phyloP scores from a whole-genome alignment of 169 alveolate genomes.

The Amoebophrya sp. region DNA sequence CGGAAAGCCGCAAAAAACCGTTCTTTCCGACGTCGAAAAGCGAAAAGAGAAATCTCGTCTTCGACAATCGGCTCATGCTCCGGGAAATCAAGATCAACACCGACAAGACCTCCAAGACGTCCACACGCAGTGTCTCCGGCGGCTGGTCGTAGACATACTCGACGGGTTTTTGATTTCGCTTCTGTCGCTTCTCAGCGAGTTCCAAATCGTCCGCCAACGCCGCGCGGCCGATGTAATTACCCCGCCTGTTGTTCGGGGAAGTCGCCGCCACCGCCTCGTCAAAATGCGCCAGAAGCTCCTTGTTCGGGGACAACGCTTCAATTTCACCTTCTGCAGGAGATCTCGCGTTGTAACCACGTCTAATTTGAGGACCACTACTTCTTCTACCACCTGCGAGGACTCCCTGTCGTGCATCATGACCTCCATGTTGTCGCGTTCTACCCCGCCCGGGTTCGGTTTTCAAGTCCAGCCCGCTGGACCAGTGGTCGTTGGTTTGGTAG shows the following conservation, averaged over 20 bases:
- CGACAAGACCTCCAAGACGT: not conserved
- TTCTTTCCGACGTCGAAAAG: not conserved
- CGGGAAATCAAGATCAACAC: not conserved
- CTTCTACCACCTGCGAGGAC: too few relatives aligned
- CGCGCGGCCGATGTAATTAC: not conserved
- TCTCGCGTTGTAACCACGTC: too few relatives aligned
- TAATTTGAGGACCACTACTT: too few relatives aligned
- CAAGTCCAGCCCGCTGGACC: not conserved
- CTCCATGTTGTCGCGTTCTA: too few relatives aligned
- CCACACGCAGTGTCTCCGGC: not conserved
- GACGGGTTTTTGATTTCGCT: not conserved
- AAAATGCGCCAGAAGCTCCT: not conserved
- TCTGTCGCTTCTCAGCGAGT: too few relatives aligned
- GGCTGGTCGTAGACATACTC: slow-evolving; percentile 21
- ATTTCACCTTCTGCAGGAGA: not conserved
- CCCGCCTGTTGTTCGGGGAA: not conserved
- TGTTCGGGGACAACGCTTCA: not conserved
- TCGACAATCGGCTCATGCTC: not conserved
- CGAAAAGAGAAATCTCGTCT: not conserved
- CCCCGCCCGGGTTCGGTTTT: not conserved
- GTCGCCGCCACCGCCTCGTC: not conserved
- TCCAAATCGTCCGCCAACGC: too few relatives aligned
- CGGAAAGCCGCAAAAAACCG: not conserved
- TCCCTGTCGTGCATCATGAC: too few relatives aligned
- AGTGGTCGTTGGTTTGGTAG: not conserved